Evolutionary conservation across 2,329 filamentous ascomycete genomes (phyloP).

Genomic region (Zopfia rhizophila): DNA sequence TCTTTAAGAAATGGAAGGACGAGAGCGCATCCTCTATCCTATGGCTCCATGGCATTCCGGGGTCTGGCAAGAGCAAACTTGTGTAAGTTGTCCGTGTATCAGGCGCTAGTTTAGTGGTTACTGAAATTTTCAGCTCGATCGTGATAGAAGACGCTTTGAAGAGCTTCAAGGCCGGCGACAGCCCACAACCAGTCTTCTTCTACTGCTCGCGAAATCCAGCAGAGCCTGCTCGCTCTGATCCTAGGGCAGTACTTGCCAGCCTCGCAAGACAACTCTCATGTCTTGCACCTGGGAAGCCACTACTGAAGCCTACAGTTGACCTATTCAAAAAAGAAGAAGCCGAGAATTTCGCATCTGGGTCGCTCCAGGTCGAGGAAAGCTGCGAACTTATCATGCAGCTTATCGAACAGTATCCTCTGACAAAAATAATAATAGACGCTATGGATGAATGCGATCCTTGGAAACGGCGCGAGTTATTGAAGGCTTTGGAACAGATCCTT

Average conservation of each 20-base stretch:
- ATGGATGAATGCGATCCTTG: constrained; percentile 40
- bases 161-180: neutral
- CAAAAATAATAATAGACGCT: constrained; percentile 43
- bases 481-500: constrained; percentile 32
- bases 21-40: constrained; percentile 35
- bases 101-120: constrained; percentile 18
- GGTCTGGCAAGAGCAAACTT: constrained; percentile 41
- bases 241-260: constrained; percentile 8
- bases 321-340: constrained; percentile 10
- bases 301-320: constrained; percentile 7
- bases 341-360: constrained; percentile 7
- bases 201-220: constrained; percentile 11
- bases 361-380: constrained; percentile 1
- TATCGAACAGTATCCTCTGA: constrained; percentile 10
- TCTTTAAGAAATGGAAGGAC: constrained; percentile 30
- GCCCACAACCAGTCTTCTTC: constrained; percentile 4
- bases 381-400: constrained; percentile 24
- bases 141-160: constrained; percentile 3
- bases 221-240: constrained; percentile 1
- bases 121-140: constrained; percentile 3
- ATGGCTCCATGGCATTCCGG: constrained; percentile 41
- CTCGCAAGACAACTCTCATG: constrained; percentile 8
- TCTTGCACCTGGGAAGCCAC: constrained; percentile 7
- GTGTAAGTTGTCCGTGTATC: constrained; percentile 30
- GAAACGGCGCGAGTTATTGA: constrained; percentile 22